Conservation (phyloP, 1,284 basidiomycete genomes). For the Malassezia sympodialis region DNA sequence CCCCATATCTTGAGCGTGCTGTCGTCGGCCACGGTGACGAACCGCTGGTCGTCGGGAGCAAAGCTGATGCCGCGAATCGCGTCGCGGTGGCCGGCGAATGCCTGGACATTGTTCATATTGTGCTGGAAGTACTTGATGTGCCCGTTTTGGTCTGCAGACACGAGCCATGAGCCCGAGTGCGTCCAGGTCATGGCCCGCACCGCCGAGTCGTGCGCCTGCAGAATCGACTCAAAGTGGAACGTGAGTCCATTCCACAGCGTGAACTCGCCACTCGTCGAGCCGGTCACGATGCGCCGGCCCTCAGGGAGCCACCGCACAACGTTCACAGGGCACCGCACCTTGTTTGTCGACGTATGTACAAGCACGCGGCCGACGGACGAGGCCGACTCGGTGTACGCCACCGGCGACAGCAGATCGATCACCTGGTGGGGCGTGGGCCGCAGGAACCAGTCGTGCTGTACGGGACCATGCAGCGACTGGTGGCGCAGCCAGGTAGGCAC, state of each 20-base stretch:
- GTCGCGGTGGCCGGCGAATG: conserved; percentile 67
- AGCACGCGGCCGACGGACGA: conserved; percentile 90
- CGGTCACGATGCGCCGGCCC: conserved; percentile 79
- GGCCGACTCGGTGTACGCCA: conserved; percentile 75
- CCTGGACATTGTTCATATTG: conserved; percentile 95
- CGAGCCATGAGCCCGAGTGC: conserved; percentile 78
- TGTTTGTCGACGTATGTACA: conserved; percentile 95
- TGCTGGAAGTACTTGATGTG: conserved; percentile 97
- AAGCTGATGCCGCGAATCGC: conserved; percentile 79
- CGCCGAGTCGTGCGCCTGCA: conserved; percentile 90
- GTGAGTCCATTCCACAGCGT: conserved; percentile 97
- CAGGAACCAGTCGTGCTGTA: conserved; percentile 14
- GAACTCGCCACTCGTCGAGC: conserved; percentile 92
- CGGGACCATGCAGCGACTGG: conserved; percentile 3
- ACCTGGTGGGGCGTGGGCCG: conserved; percentile 32
- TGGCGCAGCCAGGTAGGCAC: conserved; percentile 63
- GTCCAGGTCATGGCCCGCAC: conserved; percentile 82
- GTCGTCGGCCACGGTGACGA: conserved; percentile 90
- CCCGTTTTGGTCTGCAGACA: conserved; percentile 83
- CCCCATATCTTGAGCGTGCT: conserved; percentile 87
- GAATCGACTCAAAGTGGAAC: conserved; percentile 98
- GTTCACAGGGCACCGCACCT: conserved; percentile 91
- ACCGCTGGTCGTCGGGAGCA: conserved; percentile 78
- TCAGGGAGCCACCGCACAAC: conserved; percentile 95
- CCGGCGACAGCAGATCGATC: conserved; percentile 64